Conservation (phyloP, 1,284 basidiomycete genomes). For the Cryptococcus deneoformans region DNA sequence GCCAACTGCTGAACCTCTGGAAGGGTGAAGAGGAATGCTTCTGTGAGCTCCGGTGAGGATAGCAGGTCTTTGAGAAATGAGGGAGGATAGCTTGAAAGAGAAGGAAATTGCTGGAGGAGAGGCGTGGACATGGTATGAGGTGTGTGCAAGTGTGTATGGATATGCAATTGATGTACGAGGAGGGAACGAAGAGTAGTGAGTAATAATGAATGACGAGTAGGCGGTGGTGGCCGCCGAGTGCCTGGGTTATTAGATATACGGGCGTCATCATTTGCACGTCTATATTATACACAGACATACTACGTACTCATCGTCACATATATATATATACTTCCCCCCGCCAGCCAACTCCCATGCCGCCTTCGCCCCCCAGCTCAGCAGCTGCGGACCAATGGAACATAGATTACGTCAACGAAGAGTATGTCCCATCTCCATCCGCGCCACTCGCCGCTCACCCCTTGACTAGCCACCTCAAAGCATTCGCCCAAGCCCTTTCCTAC, state of each 20-base stretch:
- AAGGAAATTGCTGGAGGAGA: conserved; percentile 45
- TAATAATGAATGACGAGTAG: too few species aligned
- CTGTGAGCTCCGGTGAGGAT: conserved; percentile 74
- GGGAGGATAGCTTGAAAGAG: conserved; percentile 38
- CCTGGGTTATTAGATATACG: too few species aligned
- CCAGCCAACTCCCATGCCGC: too few species aligned
- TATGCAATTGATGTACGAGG: background rate
- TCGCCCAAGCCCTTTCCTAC: conserved; percentile 42
- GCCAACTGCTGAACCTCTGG: conserved; percentile 69
- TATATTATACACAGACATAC: too few species aligned
- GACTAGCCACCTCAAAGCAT: conserved; percentile 44
- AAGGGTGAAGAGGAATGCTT: conserved; percentile 78
- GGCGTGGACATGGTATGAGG: conserved; percentile 42
- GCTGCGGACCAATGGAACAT: conserved; percentile 32
- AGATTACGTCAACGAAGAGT: conserved; percentile 72
- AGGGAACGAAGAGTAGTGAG: background rate
- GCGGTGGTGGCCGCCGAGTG: too few species aligned
- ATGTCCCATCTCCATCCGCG: conserved; percentile 8
- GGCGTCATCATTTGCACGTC: too few species aligned
- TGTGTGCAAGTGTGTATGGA: background rate
- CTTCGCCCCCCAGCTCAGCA: too few species aligned
- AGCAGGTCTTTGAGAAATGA: conserved; percentile 75
- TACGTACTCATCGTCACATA: too few species aligned
- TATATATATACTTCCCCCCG: too few species aligned
- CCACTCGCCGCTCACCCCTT: background rate